A percentile compares a stretch with the other conserved stretches of the same genome.
Conservation (phyloP, 1,139 yeast genomes). For the Blastobotrys persicus region DNA sequence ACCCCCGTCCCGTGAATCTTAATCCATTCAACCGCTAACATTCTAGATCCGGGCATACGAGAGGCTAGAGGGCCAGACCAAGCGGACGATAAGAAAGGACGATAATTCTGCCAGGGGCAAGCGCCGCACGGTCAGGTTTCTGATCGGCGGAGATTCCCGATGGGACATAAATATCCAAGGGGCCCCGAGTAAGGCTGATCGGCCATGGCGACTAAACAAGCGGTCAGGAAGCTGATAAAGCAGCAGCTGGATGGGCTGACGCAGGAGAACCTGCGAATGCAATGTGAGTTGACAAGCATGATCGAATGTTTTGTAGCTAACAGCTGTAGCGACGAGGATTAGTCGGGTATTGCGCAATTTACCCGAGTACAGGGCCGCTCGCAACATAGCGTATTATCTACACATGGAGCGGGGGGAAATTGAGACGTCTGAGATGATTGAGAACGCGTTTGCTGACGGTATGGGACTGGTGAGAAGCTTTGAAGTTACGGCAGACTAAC, state of each 20-base stretch:
- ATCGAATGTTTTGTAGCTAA: neutral
- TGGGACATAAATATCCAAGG: neutral
- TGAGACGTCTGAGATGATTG: constrained; percentile 52
- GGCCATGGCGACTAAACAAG: constrained; percentile 23
- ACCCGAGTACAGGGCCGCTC: constrained; percentile 45
- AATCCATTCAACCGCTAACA: constrained; percentile 8
- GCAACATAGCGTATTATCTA: constrained; percentile 60
- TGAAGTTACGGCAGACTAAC: neutral
- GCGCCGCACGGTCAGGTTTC: constrained; percentile 3
- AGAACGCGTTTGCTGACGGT: constrained; percentile 46
- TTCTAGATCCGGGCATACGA: constrained; percentile 18
- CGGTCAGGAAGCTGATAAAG: constrained; percentile 26
- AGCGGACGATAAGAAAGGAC: constrained; percentile 15
- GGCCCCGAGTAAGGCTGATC: constrained; percentile 7
- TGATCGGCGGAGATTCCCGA: neutral
- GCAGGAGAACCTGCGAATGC: constrained; percentile 21
- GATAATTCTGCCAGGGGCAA: neutral
- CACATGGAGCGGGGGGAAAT: constrained; percentile 65
- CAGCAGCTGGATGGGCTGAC: constrained; percentile 20
- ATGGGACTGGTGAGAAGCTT: too few species aligned
- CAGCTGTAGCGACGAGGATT: constrained; percentile 32
- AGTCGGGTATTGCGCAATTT: constrained; percentile 36
- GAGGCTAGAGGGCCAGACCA: constrained; percentile 16
- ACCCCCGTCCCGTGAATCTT: too few species aligned
- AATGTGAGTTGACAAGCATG: constrained; percentile 18